Percentiles rank a stretch among this genome's conserved stretches.
Evolutionary conservation across 345 rosid species (phyloP).

Genomic region (Carallia pectinifolia): DNA sequence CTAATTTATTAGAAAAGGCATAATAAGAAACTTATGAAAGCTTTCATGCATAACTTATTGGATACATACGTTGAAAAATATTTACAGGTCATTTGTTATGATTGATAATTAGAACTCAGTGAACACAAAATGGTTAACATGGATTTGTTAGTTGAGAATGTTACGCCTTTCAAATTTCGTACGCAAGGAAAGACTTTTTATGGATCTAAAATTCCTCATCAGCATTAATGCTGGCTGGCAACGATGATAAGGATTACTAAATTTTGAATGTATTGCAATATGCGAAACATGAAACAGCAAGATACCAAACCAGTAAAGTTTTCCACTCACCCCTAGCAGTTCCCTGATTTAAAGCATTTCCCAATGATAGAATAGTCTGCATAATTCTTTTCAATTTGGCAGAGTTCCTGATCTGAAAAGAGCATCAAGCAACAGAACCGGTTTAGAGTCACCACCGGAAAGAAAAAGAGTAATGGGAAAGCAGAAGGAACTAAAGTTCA

Average conservation of each 20-base stretch:
- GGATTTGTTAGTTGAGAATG: too few species aligned
- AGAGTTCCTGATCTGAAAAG: conserved; percentile 59
- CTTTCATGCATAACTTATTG: too few species aligned
- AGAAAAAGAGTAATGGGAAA: not conserved
- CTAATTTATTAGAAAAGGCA: too few species aligned
- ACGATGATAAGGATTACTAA: not conserved
- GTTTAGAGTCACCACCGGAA: conserved; percentile 9
- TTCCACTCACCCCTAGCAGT: conserved; percentile 86
- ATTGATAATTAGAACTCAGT: too few species aligned
- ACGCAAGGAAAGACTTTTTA: too few species aligned
- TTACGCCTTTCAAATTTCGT: too few species aligned
- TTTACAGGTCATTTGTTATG: too few species aligned
- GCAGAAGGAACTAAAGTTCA: conserved; percentile 2
- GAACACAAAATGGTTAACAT: too few species aligned
- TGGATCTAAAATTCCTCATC: too few species aligned
- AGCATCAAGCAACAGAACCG: conserved; percentile 5
- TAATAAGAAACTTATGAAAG: too few species aligned
- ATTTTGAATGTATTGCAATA: not conserved
- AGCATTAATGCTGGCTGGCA: too few species aligned
- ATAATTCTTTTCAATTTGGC: conserved; percentile 79
- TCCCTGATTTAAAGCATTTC: conserved; percentile 96
- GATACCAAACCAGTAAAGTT: not conserved
- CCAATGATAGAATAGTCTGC: conserved; percentile 91
- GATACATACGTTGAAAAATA: too few species aligned
- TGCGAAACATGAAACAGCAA: not conserved